Evolutionary conservation across 2,329 filamentous ascomycete genomes (phyloP).

Genomic region (Cladosporium oxysporum): DNA sequence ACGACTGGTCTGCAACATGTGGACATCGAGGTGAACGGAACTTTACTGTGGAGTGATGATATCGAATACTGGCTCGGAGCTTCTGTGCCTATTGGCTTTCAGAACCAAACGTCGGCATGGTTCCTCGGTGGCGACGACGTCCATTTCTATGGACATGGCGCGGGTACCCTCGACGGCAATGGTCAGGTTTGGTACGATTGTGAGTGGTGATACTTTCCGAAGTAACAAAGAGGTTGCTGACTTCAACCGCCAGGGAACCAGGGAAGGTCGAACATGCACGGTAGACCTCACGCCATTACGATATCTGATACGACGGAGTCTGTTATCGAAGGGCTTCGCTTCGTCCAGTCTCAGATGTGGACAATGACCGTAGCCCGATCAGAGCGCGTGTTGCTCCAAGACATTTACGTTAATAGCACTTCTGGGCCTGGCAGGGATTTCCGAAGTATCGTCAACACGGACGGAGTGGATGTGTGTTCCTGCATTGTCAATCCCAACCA

Average conservation of each 20-base stretch:
- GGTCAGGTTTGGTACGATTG: slow-evolving; percentile 61
- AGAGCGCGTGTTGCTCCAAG: slow-evolving; percentile 49
- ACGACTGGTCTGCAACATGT: slow-evolving; percentile 49
- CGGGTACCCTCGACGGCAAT: slow-evolving; percentile 60
- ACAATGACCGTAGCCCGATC: slow-evolving; percentile 55
- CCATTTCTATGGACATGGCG: slow-evolving; percentile 51
- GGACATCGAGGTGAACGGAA: slow-evolving; percentile 52
- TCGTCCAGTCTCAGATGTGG: slow-evolving; percentile 63
- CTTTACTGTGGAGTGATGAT: slow-evolving; percentile 45
- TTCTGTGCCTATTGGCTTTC: slow-evolving; percentile 55
- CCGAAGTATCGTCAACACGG: slow-evolving; percentile 42
- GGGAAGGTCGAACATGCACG: slow-evolving; percentile 35
- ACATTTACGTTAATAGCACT: slow-evolving; percentile 57
- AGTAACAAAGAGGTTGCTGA: neutral
- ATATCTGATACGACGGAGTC: slow-evolving; percentile 54
- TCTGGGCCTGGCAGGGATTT: slow-evolving; percentile 29
- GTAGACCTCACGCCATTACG: slow-evolving; percentile 56
- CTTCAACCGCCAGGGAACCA: slow-evolving; percentile 19
- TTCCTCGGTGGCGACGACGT: slow-evolving; percentile 57
- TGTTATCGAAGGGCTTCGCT: slow-evolving; percentile 51
- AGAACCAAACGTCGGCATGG: slow-evolving; percentile 59
- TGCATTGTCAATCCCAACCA: neutral
- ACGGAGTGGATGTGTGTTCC: slow-evolving; percentile 55
- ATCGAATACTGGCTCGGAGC: slow-evolving; percentile 56
- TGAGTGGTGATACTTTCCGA: slow-evolving; percentile 26